Evolutionary conservation across 1,284 basidiomycete genomes (phyloP), one percentile per base, ranked within the genome.

Genomic region (Bjerkandera adusta): DNA sequence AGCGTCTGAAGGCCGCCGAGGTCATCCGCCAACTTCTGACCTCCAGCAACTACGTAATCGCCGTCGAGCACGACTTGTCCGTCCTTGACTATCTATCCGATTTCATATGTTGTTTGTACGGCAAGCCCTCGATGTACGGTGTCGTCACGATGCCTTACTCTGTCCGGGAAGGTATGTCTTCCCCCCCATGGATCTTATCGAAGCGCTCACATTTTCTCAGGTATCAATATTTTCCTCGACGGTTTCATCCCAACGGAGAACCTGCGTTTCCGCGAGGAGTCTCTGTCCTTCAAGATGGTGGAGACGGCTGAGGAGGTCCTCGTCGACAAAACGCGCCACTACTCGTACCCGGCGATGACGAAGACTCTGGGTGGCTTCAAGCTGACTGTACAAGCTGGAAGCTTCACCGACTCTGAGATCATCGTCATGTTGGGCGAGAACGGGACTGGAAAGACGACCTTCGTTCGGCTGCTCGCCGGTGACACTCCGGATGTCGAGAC

Each of bases 221-320:
- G 94, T 57, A 97, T 98, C 75, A 97, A 97, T 71, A 97, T 97
- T 60, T 97, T 97, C 81, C 75, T 98, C 49, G 95, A 98, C 62
- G 94, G 94, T 44, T 93, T 93, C 72, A 92, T 97, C 57, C 95
- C 95, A 5, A 97, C 95, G n/a, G 94, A 97, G 68, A 98, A 98
- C 69, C 67, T 98, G 60, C 91, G 95, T 50, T 97, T 97, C 83
- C 85, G 94, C 41, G 85, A 97, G 57, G 95, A 97, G 60, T 90
- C 89, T 1, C 75, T 97, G 15, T 85, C 89, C 3, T 98, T 98
- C 78, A 96, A 94, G 73, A 97, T 97, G 81, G 82, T 89, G 43
- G 95, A 97, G 67, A 94, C 83, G 3, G 92, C 88, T 13, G 94
- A 97, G 56, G 95, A 98, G 60, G 55, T 92, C 39, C 62, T 89